Evolutionary conservation across 495 filamentous ascomycete genomes (phyloP), one percentile per base, ranked within the genome.

Genomic region (Glonium stellatum): DNA sequence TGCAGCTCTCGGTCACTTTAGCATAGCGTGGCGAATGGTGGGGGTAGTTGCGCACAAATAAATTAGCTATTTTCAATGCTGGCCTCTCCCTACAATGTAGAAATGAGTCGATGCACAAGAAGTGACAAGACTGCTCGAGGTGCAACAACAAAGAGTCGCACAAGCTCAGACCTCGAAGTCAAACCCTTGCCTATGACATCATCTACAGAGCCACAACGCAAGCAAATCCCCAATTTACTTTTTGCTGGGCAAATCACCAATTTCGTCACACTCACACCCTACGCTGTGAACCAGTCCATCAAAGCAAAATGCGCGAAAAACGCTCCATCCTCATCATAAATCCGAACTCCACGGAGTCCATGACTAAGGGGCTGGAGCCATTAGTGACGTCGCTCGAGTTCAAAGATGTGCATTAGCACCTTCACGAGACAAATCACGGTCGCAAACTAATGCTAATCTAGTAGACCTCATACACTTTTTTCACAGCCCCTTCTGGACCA

Each of bases 261-360:
- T 18, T 4, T 52, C 22, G 21, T 25, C 48, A 27, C 46, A 35
- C 6, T 22, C 52, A 57, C 23, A 11, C 56, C 53, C 6, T 12
- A 18, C 46, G 37, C 51, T 1, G 39, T 44, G 10, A 11, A 44
- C 12, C 39, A 18, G 27, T 15, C 12, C 39, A 44, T n/a, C 13
- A 13, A 44, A 18, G 11, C 55, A 68, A 44, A 21, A 68, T 66
- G 63, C 55, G 44, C 31, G 50, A 35, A 46, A 46, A 63, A 54
- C 60, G 66, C 46, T 72, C 71, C 4, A 88, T 96, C 66, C 75
- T 96, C 64, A 79, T 96, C 63, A 83, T 97, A 71, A 97, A 97
- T 67, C 92, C 92, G 35, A 97, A 97, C 73, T 92, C 89, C 23
- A 91, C 86, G 1, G 66, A 73, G 41, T 77, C 82, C 50, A 97